Evolutionary conservation across 208 protist genomes (phyloP).

Genomic region (Angomonas ambiguus): DNA sequence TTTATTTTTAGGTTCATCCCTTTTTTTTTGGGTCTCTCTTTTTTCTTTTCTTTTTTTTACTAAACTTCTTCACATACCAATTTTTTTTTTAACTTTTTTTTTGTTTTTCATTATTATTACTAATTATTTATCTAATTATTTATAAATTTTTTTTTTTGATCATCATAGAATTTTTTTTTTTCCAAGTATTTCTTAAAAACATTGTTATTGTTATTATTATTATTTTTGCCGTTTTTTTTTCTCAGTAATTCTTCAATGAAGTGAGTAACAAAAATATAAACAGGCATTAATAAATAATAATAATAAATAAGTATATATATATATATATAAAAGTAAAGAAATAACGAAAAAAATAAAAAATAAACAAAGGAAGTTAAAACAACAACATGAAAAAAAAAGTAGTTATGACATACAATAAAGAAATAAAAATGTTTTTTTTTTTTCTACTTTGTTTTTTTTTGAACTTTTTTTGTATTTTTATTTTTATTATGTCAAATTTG

Average conservation of each 20-base stretch:
- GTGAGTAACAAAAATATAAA: neutral
- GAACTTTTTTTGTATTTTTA: neutral
- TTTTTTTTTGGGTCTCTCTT: constrained; percentile 12
- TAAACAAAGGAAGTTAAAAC: constrained; percentile 1
- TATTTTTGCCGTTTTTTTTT: constrained; percentile 2
- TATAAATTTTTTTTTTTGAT: neutral
- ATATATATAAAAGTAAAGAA: neutral
- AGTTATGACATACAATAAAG: too few species aligned
- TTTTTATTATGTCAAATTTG: constrained; percentile 3
- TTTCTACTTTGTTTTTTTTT: constrained; percentile 2
- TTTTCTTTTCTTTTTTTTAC: too few species aligned
- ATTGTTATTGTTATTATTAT: neutral
- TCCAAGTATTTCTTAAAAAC: neutral
- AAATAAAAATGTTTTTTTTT: neutral
- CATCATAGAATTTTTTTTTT: neutral
- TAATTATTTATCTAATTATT: neutral
- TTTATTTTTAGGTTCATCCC: neutral
- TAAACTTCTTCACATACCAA: neutral
- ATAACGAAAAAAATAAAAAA: neutral
- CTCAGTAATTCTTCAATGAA: neutral
- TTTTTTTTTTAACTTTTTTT: constrained; percentile 10
- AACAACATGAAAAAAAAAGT: neutral
- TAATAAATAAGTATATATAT: neutral
- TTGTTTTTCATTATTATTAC: neutral
- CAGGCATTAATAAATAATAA: neutral